Base-by-base conservation (phyloP, 257 asterid species). In the Lycium ferocissimum region DNA sequence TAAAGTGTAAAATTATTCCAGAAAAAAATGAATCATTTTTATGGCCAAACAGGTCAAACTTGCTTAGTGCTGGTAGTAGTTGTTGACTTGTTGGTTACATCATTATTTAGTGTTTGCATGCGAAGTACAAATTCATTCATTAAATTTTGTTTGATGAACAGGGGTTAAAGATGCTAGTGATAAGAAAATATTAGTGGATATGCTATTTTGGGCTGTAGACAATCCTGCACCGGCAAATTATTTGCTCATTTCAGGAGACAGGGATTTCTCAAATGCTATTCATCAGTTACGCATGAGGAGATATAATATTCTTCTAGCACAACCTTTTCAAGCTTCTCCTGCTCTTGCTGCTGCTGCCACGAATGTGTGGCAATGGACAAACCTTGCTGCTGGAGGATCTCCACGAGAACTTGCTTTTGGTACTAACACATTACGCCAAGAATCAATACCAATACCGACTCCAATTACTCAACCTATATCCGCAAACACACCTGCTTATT, bases 181-280 rank as follows among this genome's bases (percentile, higher is more conserved):
- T 75, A 90, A 91, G 87, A 91, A 84, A 80, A 88, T 91, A 45
- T 71, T 91, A 82, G 94, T 90, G 63, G 93, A 91, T 63, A 91
- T 92, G 93, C 87, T 91, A 75, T 86, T 91, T 82, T 92, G 94
- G 93, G 94, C 94, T 10, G 92, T 92, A 9, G 93, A 92, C 87
- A 91, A 92, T 89, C 94, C 94, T 51, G 92, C 95, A 33, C 94
- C 94, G 26, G 94, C 94, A 17, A 92, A 92, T 89, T 90, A 88
- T 88, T 69, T 92, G 79, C 87, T 92, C 22, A 90, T 92, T 49
- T 91, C 93, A 0, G 93, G 94, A 22, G 94, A 91, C 79, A 33
- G 93, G 37, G 94, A 89, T 85, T 92, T 92, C 56, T 91, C 93
- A 49, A 87, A 91, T 62, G 92, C 93, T 22, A 92, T 92, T 82